Percentiles rank a stretch among this genome's conserved stretches.
phyloP scores from a whole-genome alignment of 345 rosid genomes.

The Melaleuca alternifolia region DNA sequence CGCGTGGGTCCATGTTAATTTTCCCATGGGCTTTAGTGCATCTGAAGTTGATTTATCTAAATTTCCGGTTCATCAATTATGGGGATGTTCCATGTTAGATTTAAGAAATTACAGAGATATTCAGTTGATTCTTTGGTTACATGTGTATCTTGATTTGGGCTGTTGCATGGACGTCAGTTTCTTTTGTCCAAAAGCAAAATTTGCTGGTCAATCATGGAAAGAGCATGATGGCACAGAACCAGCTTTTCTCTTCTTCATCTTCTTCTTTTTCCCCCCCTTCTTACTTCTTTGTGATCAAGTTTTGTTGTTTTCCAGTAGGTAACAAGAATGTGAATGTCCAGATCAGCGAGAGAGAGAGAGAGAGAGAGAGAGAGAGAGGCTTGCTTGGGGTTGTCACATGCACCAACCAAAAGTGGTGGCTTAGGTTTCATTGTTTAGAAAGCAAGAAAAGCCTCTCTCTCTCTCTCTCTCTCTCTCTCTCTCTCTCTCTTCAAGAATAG shows the following conservation, averaged over 20 bases:
- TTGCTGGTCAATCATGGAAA: conserved; percentile 9
- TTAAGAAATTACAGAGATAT: not conserved
- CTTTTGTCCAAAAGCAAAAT: not conserved
- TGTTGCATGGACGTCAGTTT: not conserved
- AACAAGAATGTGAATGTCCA: not conserved
- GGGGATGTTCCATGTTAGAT: not conserved
- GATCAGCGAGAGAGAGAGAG: not conserved
- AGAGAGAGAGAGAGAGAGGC: not conserved
- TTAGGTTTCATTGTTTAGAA: not conserved
- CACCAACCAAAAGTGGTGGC: not conserved
- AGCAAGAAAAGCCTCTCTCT: not conserved
- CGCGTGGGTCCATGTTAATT: not conserved
- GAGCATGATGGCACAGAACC: conserved; percentile 11
- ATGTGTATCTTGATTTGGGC: not conserved
- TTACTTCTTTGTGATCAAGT: not conserved
- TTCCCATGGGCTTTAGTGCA: not conserved
- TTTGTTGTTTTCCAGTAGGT: not conserved
- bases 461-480: not conserved
- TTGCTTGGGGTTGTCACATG: not conserved
- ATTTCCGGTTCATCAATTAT: not conserved
- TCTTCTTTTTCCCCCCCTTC: not conserved
- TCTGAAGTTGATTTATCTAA: not conserved
- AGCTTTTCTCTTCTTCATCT: not conserved
- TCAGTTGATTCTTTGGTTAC: conserved; percentile 10
- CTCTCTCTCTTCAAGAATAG: conserved; percentile 3